Percentiles rank a stretch among this genome's conserved stretches.
Conservation (phyloP, 345 rosid genomes). For the Murraya koenigii region DNA sequence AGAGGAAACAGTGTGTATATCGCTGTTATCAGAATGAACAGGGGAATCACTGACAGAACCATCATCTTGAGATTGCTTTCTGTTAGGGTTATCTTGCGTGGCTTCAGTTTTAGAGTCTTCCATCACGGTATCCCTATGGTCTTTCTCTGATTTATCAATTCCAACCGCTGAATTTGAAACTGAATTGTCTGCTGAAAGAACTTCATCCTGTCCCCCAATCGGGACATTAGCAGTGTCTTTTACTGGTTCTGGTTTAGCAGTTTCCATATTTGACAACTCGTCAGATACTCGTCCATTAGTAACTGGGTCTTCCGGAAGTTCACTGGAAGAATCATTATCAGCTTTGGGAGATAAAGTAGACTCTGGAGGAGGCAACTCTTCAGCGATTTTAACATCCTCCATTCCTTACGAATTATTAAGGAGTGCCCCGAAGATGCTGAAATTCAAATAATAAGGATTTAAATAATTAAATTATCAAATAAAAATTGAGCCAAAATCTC, state of each 20-base stretch:
- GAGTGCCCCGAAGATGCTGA: constrained; percentile 22
- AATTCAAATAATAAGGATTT: constrained; percentile 12
- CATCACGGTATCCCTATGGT: constrained; percentile 1
- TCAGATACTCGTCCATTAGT: constrained; percentile 21
- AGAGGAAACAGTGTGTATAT: constrained; percentile 9
- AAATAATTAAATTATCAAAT: neutral
- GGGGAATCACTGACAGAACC: constrained; percentile 10
- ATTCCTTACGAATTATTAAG: constrained; percentile 27
- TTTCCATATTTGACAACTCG: constrained; percentile 3
- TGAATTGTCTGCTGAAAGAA: constrained; percentile 12
- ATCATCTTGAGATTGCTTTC: constrained; percentile 25
- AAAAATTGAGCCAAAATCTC: neutral
- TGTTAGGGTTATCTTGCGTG: constrained; percentile 3
- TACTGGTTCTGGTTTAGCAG: constrained; percentile 16
- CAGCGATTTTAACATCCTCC: constrained; percentile 44
- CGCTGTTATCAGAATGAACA: constrained; percentile 14
- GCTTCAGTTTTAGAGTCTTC: constrained; percentile 21
- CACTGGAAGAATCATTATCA: constrained; percentile 11
- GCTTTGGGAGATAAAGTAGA: constrained; percentile 17
- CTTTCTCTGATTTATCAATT: constrained; percentile 18
- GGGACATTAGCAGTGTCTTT: constrained; percentile 5
- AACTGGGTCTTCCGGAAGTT: constrained; percentile 14
- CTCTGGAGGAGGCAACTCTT: constrained; percentile 28
- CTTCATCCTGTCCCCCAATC: constrained; percentile 17
- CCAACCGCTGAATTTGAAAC: constrained; percentile 22